A percentile compares a stretch with the other conserved stretches of the same genome.
These are phyloP conservation scores for Ceratocystiopsis sp. DNA, from an alignment of 2,329 filamentous ascomycete species.

Conservation along the genomic window DNA sequence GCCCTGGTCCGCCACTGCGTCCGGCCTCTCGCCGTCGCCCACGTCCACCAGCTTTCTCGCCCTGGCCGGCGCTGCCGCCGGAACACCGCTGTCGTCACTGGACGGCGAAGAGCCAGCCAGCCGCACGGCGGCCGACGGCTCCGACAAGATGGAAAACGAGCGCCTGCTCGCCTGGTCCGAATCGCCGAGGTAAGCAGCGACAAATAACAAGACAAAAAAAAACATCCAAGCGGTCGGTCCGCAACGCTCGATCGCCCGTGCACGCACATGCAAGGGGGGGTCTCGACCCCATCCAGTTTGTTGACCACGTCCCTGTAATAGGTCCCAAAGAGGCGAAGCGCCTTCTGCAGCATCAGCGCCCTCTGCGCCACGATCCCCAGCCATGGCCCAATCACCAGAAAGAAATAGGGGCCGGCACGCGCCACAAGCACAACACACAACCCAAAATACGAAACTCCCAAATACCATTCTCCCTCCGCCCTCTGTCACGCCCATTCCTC, in stretches of 20 bases:
- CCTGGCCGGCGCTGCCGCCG: not conserved
- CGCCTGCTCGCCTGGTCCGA: too few relatives aligned
- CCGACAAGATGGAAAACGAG: not conserved
- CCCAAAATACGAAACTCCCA: not conserved
- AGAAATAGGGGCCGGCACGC: slow-evolving; percentile 3
- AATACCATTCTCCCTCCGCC: not conserved
- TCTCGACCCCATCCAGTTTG: too few relatives aligned
- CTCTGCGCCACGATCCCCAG: not conserved
- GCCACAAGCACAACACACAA: not conserved
- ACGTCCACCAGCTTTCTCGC: slow-evolving; percentile 2
- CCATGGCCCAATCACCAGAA: slow-evolving; percentile 5
- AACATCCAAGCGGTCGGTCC: too few relatives aligned
- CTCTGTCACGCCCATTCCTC: not conserved
- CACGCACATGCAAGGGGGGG: too few relatives aligned
- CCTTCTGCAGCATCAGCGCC: slow-evolving; percentile 1
- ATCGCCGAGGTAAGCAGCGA: not conserved
- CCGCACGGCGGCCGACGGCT: not conserved
- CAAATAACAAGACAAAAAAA: not conserved
- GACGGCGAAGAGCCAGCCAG: slow-evolving; percentile 3
- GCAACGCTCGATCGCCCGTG: too few relatives aligned
- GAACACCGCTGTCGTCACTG: slow-evolving; percentile 5
- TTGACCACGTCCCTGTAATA: not conserved
- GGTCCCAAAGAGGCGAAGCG: slow-evolving; percentile 4
- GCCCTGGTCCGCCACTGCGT: not conserved
- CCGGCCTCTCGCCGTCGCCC: slow-evolving; percentile 5